A percentile compares a stretch with the other conserved stretches of the same genome.
Conservation (phyloP, 2,329 filamentous ascomycete genomes). For the Emergomyces pasteurianus region DNA sequence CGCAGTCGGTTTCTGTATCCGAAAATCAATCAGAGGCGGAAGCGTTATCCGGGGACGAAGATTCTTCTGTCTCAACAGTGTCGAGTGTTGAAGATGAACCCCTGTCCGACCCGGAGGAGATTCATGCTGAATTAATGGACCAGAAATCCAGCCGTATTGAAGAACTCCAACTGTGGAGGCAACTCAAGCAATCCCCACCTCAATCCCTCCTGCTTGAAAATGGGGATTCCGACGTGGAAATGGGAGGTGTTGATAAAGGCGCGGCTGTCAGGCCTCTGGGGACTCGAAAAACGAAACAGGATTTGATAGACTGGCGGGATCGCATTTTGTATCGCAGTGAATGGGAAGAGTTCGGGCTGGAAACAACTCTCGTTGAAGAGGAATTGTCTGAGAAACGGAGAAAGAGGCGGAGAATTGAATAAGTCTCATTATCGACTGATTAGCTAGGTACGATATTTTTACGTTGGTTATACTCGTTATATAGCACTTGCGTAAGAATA, state of each 20-base stretch:
- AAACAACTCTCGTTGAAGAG: slow-evolving; percentile 18
- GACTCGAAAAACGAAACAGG: slow-evolving; percentile 24
- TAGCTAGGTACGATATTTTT: not conserved
- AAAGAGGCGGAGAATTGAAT: slow-evolving; percentile 20
- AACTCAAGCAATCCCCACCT: slow-evolving; percentile 23
- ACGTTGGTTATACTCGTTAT: not conserved
- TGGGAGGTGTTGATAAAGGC: slow-evolving; percentile 13
- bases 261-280: slow-evolving; percentile 13
- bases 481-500: not conserved
- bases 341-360: slow-evolving; percentile 38
- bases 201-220: slow-evolving; percentile 5
- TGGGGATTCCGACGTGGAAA: slow-evolving; percentile 13
- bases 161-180: slow-evolving; percentile 34
- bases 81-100: slow-evolving; percentile 7
- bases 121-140: slow-evolving; percentile 39
- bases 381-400: slow-evolving; percentile 18
- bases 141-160: slow-evolving; percentile 31
- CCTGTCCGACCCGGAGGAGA: slow-evolving; percentile 26
- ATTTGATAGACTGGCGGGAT: slow-evolving; percentile 38
- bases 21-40: not conserved
- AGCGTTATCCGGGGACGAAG: not conserved
- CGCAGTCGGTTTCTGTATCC: not conserved
- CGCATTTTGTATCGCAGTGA: slow-evolving; percentile 34
- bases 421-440: not conserved
- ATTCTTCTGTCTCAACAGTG: not conserved